Percentiles rank a stretch among this genome's conserved stretches.
Evolutionary conservation across 1,284 basidiomycete genomes (phyloP).

Genomic region (Leccinum huronense): DNA sequence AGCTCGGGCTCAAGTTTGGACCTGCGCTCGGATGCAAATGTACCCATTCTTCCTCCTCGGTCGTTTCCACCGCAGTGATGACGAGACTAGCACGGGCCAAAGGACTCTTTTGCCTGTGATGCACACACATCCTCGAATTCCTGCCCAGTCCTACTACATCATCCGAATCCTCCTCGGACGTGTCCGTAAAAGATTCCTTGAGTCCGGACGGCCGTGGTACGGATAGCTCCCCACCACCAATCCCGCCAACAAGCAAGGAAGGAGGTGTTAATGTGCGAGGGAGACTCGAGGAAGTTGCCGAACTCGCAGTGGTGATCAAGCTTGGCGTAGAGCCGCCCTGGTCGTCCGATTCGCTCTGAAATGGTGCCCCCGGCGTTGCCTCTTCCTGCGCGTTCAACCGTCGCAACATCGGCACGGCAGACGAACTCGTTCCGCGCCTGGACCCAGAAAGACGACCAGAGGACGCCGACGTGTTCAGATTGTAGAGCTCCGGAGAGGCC

Average conservation of each 20-base stretch:
- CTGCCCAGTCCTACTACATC: not conserved
- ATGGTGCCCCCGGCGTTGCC: not conserved
- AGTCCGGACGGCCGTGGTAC: conserved; percentile 23
- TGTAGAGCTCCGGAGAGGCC: not conserved
- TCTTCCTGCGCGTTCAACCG: conserved; percentile 19
- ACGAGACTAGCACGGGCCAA: conserved; percentile 1
- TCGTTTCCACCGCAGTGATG: conserved; percentile 3
- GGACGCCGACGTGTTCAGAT: conserved; percentile 15
- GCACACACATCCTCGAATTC: conserved; percentile 5
- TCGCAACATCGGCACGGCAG: conserved; percentile 23
- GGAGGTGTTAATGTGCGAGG: conserved; percentile 11
- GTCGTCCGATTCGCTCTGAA: conserved; percentile 7
- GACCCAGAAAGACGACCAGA: conserved; percentile 11
- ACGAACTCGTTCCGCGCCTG: not conserved
- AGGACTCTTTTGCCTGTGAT: conserved; percentile 16
- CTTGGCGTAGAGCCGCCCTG: conserved; percentile 29
- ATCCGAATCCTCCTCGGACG: conserved; percentile 22
- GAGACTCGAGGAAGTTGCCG: conserved; percentile 17
- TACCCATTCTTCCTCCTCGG: conserved; percentile 16
- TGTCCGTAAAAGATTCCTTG: conserved; percentile 23
- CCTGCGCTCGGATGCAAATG: conserved; percentile 1
- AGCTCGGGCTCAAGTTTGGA: not conserved
- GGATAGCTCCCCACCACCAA: conserved; percentile 14
- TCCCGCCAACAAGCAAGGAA: conserved; percentile 6
- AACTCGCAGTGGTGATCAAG: conserved; percentile 23